Conservation (phyloP, 352 stramenopile species). For the Globisporangium splendens region DNA sequence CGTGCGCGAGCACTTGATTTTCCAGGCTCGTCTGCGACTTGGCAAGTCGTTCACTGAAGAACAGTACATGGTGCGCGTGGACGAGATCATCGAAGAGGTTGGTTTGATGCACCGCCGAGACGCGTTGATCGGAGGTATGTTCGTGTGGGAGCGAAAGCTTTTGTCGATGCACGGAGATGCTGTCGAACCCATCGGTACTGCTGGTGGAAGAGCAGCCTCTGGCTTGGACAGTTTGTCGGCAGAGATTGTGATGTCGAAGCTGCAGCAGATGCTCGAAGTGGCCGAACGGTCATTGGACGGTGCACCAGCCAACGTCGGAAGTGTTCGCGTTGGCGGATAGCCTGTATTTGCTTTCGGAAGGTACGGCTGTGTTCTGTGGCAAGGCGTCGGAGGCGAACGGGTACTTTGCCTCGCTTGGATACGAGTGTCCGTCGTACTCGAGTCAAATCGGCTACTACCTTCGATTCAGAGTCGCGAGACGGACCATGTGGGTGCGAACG, state of each 20-base stretch:
- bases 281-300: conserved; percentile 87
- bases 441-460: conserved; percentile 71
- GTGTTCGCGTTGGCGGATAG: conserved; percentile 36
- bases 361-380: conserved; percentile 52
- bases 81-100: conserved; percentile 53
- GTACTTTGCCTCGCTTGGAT: conserved; percentile 56
- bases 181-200: conserved; percentile 75
- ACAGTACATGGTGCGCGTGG: conserved; percentile 35
- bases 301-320: conserved; percentile 23
- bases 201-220: conserved; percentile 83
- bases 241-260: conserved; percentile 40
- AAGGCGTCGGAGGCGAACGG: conserved; percentile 37
- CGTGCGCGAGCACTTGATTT: conserved; percentile 87
- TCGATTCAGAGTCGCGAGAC: conserved; percentile 38
- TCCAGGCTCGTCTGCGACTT: conserved; percentile 79
- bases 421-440: conserved; percentile 46
- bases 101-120: conserved; percentile 51
- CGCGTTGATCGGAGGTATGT: conserved; percentile 70
- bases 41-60: conserved; percentile 27
- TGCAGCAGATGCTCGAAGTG: conserved; percentile 63
- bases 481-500: conserved; percentile 22
- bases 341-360: conserved; percentile 52
- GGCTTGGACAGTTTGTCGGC: conserved; percentile 61
- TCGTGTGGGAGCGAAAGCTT: conserved; percentile 74
- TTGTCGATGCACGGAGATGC: conserved; percentile 78